phyloP scores from a whole-genome alignment of 2,329 filamentous ascomycete genomes.

The Rhynchosporium secalis region DNA sequence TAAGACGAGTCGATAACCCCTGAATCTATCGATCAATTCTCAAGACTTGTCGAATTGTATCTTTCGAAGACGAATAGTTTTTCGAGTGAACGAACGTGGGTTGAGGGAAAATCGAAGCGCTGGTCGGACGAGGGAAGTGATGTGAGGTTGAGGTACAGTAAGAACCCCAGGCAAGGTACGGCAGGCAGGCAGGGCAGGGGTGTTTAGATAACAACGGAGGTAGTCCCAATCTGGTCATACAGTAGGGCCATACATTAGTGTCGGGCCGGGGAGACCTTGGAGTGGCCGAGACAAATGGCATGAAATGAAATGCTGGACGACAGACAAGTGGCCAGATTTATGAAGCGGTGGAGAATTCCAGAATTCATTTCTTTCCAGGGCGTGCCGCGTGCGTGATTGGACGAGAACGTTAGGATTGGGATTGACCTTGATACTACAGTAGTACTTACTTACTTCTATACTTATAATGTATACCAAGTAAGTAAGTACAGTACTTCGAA shows the following conservation, averaged over 20 bases:
- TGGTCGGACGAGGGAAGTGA: background rate
- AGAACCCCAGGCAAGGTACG: background rate
- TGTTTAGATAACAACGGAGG: slow-evolving; percentile 1
- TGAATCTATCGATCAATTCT: background rate
- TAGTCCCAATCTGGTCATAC: background rate
- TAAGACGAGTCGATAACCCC: slow-evolving; percentile 7
- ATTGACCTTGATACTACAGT: background rate
- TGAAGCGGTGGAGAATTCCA: background rate
- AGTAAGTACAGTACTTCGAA: too few species aligned
- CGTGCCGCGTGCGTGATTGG: slow-evolving; percentile 1
- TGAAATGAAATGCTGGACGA: slow-evolving; percentile 2
- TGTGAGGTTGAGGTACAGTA: slow-evolving; percentile 2
- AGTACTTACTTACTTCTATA: too few species aligned
- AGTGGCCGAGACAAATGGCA: background rate
- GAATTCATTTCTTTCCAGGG: too few species aligned
- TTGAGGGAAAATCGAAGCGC: slow-evolving; percentile 1
- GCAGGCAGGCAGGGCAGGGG: background rate
- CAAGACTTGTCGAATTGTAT: slow-evolving; percentile 2
- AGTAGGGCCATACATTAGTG: too few species aligned
- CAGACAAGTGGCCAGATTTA: slow-evolving; percentile 4
- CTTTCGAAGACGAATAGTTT: background rate
- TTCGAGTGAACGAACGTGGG: slow-evolving; percentile 20
- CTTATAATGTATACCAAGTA: too few species aligned
- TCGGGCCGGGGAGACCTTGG: background rate
- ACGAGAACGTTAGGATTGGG: background rate